Base-by-base conservation (phyloP, 768 basidiomycete genomes). In the Trametes punicea region DNA sequence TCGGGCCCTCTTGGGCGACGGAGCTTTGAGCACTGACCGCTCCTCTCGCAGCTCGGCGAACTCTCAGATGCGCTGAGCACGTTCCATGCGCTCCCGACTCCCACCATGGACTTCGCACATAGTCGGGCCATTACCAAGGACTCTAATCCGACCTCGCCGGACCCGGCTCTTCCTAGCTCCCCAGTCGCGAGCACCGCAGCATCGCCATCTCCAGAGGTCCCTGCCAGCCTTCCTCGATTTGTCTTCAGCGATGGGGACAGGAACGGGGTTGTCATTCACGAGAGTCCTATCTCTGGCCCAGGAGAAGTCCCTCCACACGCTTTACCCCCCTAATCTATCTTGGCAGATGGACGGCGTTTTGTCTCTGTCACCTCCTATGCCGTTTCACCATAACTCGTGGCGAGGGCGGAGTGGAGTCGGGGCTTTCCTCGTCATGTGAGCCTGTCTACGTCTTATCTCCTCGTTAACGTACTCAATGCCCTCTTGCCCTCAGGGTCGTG, bases 41-140 rank as follows among this genome's bases (percentile, higher is more conserved):
- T 48, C 41, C 34, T 27, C n/a, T 54, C 49, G 26, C 60, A 87
- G 85, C 72, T 88, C 26, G 83, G 81, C 61, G 78, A 83, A 20
- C 74, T 88, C 4, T 73, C 73, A 18, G 62, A 69, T 23, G 70
- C 74, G 6, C 65, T 79, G 7, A 75, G 75, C 34, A 65, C 71
- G 10, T 79, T 79, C 50, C 77, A 79, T 42, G 71, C 74, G 7
- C 65, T 79, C 2, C 75, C 74, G 2, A 73, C 73, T 0, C 78
- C 78, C 6, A 59, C 64, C 6, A 71, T 77, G 47, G 71, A 76
- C 59, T 67, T 74, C 41, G 51, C 61, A n/a, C 55, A 67, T 15
- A 64, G 69, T 34, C 69, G 71, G 29, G 55, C 64, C 30, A 65
- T 61, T 33, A 74, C 74, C n/a, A 57, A 65, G 57, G 70, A 72